These are phyloP conservation scores for Trypanosoma rangeli DNA, from an alignment of 208 protist genomes.

Conservation along the genomic window DNA sequence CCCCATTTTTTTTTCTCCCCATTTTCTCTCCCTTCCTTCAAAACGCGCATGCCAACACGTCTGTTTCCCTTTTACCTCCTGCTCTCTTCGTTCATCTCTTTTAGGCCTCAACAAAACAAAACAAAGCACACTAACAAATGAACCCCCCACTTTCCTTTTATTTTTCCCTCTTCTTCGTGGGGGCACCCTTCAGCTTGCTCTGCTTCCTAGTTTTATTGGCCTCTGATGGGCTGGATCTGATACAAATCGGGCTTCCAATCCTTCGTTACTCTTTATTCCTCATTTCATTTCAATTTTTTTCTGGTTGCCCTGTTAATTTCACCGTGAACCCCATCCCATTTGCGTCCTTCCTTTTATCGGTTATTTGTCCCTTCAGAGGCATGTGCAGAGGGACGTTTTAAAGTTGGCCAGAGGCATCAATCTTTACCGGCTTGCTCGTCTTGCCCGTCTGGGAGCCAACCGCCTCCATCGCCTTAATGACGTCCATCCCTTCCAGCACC, in stretches of 20 bases:
- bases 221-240: neutral
- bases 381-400: slow-evolving; percentile 17
- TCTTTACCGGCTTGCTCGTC: slow-evolving; percentile 58
- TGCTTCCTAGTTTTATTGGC: neutral
- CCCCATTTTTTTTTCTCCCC: slow-evolving; percentile 5
- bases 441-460: slow-evolving; percentile 58
- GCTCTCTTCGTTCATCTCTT: too few relatives aligned
- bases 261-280: slow-evolving; percentile 12
- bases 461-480: slow-evolving; percentile 84
- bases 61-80: too few relatives aligned
- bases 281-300: slow-evolving; percentile 20
- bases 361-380: neutral
- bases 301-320: neutral
- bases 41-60: too few relatives aligned
- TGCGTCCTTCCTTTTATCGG: neutral
- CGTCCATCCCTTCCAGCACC: slow-evolving; percentile 87
- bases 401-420: slow-evolving; percentile 67
- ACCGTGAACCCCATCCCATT: too few relatives aligned
- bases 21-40: slow-evolving; percentile 1
- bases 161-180: slow-evolving; percentile 5
- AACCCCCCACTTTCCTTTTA: slow-evolving; percentile 2
- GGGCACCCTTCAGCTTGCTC: neutral
- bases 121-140: too few relatives aligned
- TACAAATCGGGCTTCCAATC: neutral
- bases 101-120: too few relatives aligned